Conservation (phyloP, 2,329 filamentous ascomycete species). For the Cladosporium halotolerans region DNA sequence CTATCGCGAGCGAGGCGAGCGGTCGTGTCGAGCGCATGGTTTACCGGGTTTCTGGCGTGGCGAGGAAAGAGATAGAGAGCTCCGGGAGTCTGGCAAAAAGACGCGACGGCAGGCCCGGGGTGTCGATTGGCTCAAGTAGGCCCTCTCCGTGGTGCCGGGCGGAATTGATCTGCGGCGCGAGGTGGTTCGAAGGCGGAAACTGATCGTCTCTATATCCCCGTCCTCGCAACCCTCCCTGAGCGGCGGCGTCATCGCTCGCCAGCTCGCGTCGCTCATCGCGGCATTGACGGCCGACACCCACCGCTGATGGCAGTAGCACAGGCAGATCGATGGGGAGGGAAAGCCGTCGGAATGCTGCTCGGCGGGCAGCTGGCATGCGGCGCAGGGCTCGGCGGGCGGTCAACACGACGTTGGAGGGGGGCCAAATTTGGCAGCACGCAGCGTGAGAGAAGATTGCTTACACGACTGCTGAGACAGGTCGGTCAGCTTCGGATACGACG, state of each 20-base stretch:
- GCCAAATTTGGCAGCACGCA: neutral
- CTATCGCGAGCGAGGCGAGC: neutral
- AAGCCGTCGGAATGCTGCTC: slow-evolving; percentile 3
- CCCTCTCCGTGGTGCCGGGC: too few species aligned
- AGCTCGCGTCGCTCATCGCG: neutral
- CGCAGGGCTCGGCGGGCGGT: neutral
- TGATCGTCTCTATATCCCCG: slow-evolving; percentile 3
- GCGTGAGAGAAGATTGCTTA: neutral
- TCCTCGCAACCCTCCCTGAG: neutral
- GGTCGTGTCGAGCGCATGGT: neutral
- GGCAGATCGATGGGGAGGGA: neutral
- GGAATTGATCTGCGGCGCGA: too few species aligned
- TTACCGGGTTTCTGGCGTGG: too few species aligned
- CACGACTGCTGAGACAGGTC: slow-evolving; percentile 6
- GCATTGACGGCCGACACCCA: neutral
- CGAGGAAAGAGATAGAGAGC: too few species aligned
- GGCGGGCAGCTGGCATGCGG: neutral
- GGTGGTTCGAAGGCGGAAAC: neutral
- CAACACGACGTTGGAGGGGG: neutral
- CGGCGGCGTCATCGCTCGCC: too few species aligned
- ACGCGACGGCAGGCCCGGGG: too few species aligned
- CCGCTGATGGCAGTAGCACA: neutral
- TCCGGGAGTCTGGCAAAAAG: too few species aligned
- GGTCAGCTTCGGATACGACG: neutral
- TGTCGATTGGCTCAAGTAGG: too few species aligned